Conservation (phyloP, 768 basidiomycete genomes). For the Hebeloma cylindrosporum region DNA sequence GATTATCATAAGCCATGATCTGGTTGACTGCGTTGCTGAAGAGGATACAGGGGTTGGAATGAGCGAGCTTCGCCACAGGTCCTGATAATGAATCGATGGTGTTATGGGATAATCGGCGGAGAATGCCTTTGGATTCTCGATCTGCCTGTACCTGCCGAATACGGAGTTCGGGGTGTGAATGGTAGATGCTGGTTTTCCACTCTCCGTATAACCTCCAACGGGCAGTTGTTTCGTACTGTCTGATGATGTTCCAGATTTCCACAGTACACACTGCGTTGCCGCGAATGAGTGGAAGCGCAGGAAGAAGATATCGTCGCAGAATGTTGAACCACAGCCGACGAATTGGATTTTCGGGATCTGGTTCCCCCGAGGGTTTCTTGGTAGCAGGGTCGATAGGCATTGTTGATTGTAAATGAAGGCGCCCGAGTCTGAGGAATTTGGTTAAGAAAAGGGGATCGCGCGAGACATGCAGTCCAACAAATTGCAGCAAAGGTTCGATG, state of each 20-base stretch:
- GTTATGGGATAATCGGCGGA: slow-evolving; percentile 83
- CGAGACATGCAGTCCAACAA: slow-evolving; percentile 78
- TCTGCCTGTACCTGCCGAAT: slow-evolving; percentile 83
- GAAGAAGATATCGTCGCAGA: slow-evolving; percentile 78
- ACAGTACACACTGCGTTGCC: slow-evolving; percentile 87
- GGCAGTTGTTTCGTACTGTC: slow-evolving; percentile 70
- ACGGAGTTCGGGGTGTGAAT: slow-evolving; percentile 74
- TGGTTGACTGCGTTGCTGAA: slow-evolving; percentile 90
- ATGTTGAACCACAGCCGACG: slow-evolving; percentile 85
- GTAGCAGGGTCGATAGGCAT: slow-evolving; percentile 56
- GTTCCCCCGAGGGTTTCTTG: slow-evolving; percentile 55
- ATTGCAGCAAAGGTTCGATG: slow-evolving; percentile 76
- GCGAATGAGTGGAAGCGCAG: slow-evolving; percentile 80
- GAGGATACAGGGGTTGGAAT: slow-evolving; percentile 91
- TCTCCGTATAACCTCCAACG: slow-evolving; percentile 96
- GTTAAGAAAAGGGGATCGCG: slow-evolving; percentile 77
- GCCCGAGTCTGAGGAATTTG: slow-evolving; percentile 79
- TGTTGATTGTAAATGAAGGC: slow-evolving; percentile 57
- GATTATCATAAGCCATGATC: slow-evolving; percentile 95
- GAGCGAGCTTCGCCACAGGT: slow-evolving; percentile 87
- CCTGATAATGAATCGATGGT: slow-evolving; percentile 85
- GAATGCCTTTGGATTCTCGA: slow-evolving; percentile 83
- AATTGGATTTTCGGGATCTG: slow-evolving; percentile 58
- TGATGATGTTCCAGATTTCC: slow-evolving; percentile 90
- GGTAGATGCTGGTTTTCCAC: slow-evolving; percentile 79